Evolutionary conservation across 345 rosid genomes (phyloP), one percentile per base, ranked within the genome.

Genomic region (Populus simonii): DNA sequence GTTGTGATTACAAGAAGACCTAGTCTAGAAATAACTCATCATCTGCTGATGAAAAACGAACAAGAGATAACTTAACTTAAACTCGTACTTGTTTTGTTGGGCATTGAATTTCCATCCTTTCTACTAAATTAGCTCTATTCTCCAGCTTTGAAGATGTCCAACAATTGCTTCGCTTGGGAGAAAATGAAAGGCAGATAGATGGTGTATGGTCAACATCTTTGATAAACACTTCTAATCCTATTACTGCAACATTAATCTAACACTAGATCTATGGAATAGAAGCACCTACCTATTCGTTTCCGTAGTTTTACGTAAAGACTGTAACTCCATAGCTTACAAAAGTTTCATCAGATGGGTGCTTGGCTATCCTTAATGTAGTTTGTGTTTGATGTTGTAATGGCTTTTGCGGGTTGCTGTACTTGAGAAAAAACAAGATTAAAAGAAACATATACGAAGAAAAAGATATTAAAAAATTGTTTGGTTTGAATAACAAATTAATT

Each of bases 131-230:
- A 16, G 53, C 1, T 47, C 17, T 47, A 5, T 16, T n/a, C 33
- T 51, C 59, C 22, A 51, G 13, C 51, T 45, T 45, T 45, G 16
- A 22, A 17, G 65, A 1, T 13, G 23, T 67, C 51, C 38, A 76
- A 49, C 16, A 57, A 22, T 57, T 5, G 55, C 79, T 76, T 68
- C 63, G 38, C 74, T 57, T 27, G 38, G 79, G 61, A 39, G 74
- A 70, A 72, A 70, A 41, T 69, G 57, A 70, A 76, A 29, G 74
- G 61, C 74, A 39, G 71, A 53, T 51, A 5, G 72, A 74, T 57
- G 74, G 57, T 70, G 27, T n/a, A 15, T 4, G 68, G 75, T 61
- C 74, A 61, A 35, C 36, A 22, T 75, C 72, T 62, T 29, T 29
- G 70, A 70, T 20, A 7, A 35, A 0, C 49, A 76, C 72, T 75